Evolutionary conservation across 2,329 filamentous ascomycete genomes (phyloP), one percentile per base, ranked within the genome.

Genomic region (Epichloe sp.): DNA sequence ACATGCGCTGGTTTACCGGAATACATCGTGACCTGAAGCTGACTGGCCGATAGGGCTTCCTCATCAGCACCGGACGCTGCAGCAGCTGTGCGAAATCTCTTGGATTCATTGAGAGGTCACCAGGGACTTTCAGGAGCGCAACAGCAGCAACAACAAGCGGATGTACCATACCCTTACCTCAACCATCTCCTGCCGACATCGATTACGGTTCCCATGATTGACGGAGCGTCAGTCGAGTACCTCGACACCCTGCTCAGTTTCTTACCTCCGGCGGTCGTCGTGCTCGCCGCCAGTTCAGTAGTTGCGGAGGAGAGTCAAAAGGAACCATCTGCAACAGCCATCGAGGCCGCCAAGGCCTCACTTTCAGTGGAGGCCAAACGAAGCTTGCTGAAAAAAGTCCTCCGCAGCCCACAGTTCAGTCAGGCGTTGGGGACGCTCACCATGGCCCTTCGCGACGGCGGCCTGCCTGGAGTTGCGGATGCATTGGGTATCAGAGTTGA

Each of bases 371-470:
- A 76, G 3, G 83, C 93, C 64, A 97, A 97, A 74, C 88, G 85
- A 62, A 74, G 77, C 21, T 78, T 97, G 12, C 68, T 98, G 43
- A 83, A 82, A 65, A 85, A 83, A 62, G 89, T 97, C 7, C 71
- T 97, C 14, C 80, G 87, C 56, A 94, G 87, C 57, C 91, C 93
- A 17, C 93, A 98, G 63, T 89, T 98, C 62, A 80, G 82, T 54
- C 93, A 97, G 66, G 91, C 88, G 58, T 70, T 96, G 40, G 80
- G 82, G 0, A 93, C 86, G 63, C 71, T 98, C 59, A 95, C 89
- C 0, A 82, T 89, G 67, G 93, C 93, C 12, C 73, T 98, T 51
- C 77, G 89, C 52, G 91, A 97, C 59, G 93, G 93, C 12, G 93
- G 91, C 0, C 69, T 98, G 52, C 90, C 91, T 4, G 94, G 83